Evolutionary conservation across 2,329 filamentous ascomycete species (phyloP), one percentile per base, ranked within the genome.

Genomic region (Aspergillus aculeatus): DNA sequence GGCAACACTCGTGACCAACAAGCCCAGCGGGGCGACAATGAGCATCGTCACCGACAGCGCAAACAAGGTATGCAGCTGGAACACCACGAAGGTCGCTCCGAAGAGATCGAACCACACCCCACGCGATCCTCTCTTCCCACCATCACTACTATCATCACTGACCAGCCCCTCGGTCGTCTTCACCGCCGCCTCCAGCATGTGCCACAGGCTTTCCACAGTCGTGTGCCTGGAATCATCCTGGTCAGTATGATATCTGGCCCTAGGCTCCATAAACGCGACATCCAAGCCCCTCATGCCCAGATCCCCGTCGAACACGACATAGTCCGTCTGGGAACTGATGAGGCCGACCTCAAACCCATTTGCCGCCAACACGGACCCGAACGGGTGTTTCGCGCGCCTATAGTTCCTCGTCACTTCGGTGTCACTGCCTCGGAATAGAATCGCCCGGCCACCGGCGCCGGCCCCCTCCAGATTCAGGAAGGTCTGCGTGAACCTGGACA

Each of bases 391-490:
- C 26, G 85, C 84, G 29, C 84, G 84, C 58, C 83, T 82, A 74
- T 97, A 98, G 32, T 90, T 89, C 61, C 84, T 84, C 0, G 92
- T 94, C 24, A 96, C 88, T 75, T 97, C 89, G 3, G 89, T 85
- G 74, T 98, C 95, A 0, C 93, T 94, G 55, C 89, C 89, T 60
- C 95, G 86, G 78, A 99, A 98, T 2, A 98, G 80, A 11, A 89
- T 89, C 3, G 94, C 93, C 60, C 92, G 85, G 0, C 94, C 93
- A 11, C 95, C 95, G 12, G 94, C 94, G 53, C 94, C 95, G 47
- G 94, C 94, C 12, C 95, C 95, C 76, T 99, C 95, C 16, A 99
- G 85, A 68, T 99, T 99, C 65, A 98, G 80, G 71, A 99, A 98
- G 0, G 91, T 92, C 71, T 93, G 90, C 10, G 91, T 85, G 58